A percentile compares a stretch with the other conserved stretches of the same genome.
Evolutionary conservation across 306 rosid genomes (phyloP).

Genomic region (Cucurbita moschata): DNA sequence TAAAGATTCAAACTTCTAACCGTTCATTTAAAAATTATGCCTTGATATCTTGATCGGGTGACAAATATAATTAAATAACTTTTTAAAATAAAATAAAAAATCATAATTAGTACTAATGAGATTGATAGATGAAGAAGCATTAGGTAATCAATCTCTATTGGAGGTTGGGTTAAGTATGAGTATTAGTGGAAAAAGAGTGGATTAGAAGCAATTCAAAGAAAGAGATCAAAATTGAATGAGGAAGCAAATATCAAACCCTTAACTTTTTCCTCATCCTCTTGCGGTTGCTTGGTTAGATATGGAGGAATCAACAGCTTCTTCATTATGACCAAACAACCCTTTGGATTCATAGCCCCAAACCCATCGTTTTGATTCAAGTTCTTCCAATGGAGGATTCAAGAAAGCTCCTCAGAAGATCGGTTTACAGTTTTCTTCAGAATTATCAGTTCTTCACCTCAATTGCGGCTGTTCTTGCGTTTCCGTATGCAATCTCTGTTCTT

Average conservation of each 20-base stretch:
- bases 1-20: no score
- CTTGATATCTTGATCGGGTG: no score
- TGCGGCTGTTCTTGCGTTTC: conserved; percentile 49
- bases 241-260: not conserved
- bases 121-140: conserved; percentile 2
- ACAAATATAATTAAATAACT: no score
- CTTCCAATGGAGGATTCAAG: conserved; percentile 45
- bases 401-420: conserved; percentile 57
- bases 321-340: not conserved
- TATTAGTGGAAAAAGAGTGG: not conserved
- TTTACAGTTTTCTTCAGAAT: conserved; percentile 57
- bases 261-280: not conserved
- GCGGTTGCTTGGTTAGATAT: not conserved
- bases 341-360: not conserved
- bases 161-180: no score
- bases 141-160: not conserved
- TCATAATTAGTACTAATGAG: no score
- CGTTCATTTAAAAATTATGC: no score
- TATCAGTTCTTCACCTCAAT: conserved; percentile 59
- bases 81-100: no score
- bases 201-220: not conserved
- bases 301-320: not conserved
- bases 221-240: not conserved
- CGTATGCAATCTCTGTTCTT: conserved; percentile 66
- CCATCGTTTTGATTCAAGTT: not conserved